Conservation (phyloP, 2,329 filamentous ascomycete species). For the Thelonectria blattea region DNA sequence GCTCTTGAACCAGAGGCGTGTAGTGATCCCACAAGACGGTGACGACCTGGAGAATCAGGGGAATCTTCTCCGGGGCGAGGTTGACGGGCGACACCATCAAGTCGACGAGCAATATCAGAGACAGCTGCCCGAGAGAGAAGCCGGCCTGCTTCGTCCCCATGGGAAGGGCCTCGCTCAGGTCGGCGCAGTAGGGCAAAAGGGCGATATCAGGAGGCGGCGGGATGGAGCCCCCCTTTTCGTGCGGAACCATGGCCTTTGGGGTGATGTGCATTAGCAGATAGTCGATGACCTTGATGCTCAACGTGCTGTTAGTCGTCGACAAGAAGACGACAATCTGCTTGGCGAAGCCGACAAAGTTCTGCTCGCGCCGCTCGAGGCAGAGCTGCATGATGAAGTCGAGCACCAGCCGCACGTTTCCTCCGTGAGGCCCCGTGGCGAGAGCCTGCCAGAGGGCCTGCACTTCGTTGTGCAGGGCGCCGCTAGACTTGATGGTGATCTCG, state of each 20-base stretch:
- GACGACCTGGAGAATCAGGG: conserved; percentile 86
- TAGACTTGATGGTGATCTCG: conserved; percentile 94
- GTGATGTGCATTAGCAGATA: conserved; percentile 90
- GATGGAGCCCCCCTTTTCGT: conserved; percentile 75
- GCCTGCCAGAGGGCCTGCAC: conserved; percentile 98
- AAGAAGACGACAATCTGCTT: conserved; percentile 98
- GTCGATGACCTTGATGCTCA: conserved; percentile 91
- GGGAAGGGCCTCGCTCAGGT: conserved; percentile 78
- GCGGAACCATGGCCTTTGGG: conserved; percentile 95
- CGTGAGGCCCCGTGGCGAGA: conserved; percentile 88
- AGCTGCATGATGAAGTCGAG: conserved; percentile 96
- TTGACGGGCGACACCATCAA: conserved; percentile 92
- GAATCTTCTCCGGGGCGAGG: conserved; percentile 78
- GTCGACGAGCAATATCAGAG: conserved; percentile 92
- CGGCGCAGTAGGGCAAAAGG: conserved; percentile 86
- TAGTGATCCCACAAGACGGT: conserved; percentile 98
- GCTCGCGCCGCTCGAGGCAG: conserved; percentile 90
- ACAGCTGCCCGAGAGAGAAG: conserved; percentile 90
- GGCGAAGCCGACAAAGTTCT: conserved; percentile 97
- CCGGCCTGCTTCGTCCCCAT: conserved; percentile 90
- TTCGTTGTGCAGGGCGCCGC: conserved; percentile 88
- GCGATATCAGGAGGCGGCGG: conserved; percentile 75
- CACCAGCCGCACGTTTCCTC: conserved; percentile 91
- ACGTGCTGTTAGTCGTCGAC: conserved; percentile 74
- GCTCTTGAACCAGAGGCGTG: conserved; percentile 91